Conservation (phyloP, 768 basidiomycete species). For the Boletus rubropictus region DNA sequence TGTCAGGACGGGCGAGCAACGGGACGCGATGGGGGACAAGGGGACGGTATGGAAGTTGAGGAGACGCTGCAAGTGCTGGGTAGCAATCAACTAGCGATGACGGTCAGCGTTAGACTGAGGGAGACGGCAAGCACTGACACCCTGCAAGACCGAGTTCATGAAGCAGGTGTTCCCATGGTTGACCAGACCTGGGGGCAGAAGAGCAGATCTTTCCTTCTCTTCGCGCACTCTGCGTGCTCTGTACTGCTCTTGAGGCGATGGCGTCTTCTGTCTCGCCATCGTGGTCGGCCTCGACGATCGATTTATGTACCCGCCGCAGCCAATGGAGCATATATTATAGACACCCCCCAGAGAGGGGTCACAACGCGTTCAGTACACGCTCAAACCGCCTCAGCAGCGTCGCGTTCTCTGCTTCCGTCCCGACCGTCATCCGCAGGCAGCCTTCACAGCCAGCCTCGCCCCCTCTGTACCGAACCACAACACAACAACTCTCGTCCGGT, state of each 20-base stretch:
- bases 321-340: too few species aligned
- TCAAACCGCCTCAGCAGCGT: constrained; percentile 50
- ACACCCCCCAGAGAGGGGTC: not conserved
- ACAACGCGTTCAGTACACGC: constrained; percentile 26
- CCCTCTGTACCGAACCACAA: constrained; percentile 90
- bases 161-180: constrained; percentile 93
- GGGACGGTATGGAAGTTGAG: constrained; percentile 50
- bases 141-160: constrained; percentile 93
- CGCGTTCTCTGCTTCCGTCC: constrained; percentile 74
- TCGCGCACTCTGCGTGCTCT: constrained; percentile 53
- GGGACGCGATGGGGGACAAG: constrained; percentile 36
- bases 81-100: constrained; percentile 55
- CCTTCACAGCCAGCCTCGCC: constrained; percentile 80
- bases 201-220: constrained; percentile 53
- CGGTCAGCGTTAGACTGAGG: not conserved
- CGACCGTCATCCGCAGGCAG: constrained; percentile 86
- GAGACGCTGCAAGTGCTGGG: constrained; percentile 52
- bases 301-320: not conserved
- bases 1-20: constrained; percentile 60
- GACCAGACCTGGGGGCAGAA: constrained; percentile 65
- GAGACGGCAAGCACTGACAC: constrained; percentile 43
- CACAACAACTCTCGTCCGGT: constrained; percentile 72
- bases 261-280: constrained; percentile 50
- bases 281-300: not conserved
- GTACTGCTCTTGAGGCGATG: constrained; percentile 61